These are phyloP conservation scores for Eragrostis curvula DNA, from an alignment of 176 grass and related monocot species.

Conservation along the genomic window DNA sequence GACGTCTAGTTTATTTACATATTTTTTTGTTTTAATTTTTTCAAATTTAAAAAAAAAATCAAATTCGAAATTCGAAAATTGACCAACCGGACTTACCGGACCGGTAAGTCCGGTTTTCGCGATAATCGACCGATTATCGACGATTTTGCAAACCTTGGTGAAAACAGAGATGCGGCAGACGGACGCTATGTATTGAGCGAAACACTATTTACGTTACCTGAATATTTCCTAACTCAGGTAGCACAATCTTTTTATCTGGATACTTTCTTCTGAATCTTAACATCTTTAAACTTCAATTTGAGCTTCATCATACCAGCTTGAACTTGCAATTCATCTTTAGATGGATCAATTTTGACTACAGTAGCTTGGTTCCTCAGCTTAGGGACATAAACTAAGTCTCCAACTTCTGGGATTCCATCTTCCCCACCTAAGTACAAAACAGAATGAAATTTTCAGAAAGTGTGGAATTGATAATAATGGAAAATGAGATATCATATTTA, in stretches of 20 bases:
- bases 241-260: constrained; percentile 30
- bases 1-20: no score
- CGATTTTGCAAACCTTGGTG: no score
- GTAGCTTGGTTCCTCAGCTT: constrained; percentile 63
- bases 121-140: no score
- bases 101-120: no score
- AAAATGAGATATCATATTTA: neutral
- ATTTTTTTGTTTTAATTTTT: no score
- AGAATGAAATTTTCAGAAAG: neutral
- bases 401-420: constrained; percentile 50
- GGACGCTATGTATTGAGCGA: constrained; percentile 4
- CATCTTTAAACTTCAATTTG: constrained; percentile 67
- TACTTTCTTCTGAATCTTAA: constrained; percentile 48
- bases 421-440: constrained; percentile 47
- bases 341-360: constrained; percentile 62
- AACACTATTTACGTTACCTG: constrained; percentile 21
- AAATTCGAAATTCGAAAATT: no score
- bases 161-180: neutral
- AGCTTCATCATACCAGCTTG: constrained; percentile 77
- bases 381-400: constrained; percentile 65
- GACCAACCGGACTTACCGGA: no score
- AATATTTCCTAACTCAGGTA: neutral
- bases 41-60: no score
- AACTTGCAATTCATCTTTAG: constrained; percentile 59
- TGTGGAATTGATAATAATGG: neutral